A percentile compares a stretch with the other conserved stretches of the same genome.
Conservation (phyloP, 495 filamentous ascomycete genomes). For the Pyrenula aspistea region DNA sequence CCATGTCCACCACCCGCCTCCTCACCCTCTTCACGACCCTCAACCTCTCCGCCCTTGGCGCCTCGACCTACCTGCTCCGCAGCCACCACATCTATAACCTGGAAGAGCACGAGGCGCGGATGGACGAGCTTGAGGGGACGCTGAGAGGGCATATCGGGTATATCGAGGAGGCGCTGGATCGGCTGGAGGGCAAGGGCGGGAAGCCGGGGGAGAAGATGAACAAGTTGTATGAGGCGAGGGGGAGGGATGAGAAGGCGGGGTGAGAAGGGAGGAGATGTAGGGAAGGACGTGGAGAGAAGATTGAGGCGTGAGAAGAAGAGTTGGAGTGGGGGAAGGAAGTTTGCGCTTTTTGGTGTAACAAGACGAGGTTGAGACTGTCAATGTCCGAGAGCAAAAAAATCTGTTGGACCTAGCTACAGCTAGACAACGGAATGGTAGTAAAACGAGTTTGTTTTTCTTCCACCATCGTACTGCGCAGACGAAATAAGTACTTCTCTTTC, state of each 20-base stretch:
- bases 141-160: conserved; percentile 32
- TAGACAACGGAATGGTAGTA: too few relatives aligned
- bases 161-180: conserved; percentile 30
- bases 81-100: conserved; percentile 27
- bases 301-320: too few relatives aligned
- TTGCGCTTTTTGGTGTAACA: too few relatives aligned
- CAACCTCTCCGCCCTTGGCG: conserved; percentile 21
- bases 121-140: conserved; percentile 34
- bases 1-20: conserved; percentile 17
- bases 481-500: too few relatives aligned
- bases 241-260: background rate
- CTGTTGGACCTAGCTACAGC: too few relatives aligned
- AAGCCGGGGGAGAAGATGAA: conserved; percentile 16
- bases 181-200: conserved; percentile 17
- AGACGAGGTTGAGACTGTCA: too few relatives aligned
- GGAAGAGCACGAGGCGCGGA: conserved; percentile 31
- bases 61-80: conserved; percentile 19
- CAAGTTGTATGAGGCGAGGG: background rate
- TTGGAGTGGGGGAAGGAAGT: too few relatives aligned
- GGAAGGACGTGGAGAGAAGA: too few relatives aligned
- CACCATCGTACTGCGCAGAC: too few relatives aligned
- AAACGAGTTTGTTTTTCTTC: too few relatives aligned
- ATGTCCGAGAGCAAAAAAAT: too few relatives aligned
- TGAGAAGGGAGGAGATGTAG: too few relatives aligned
- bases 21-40: conserved; percentile 13